phyloP scores from a whole-genome alignment of 371 early-diverging fungal genomes.

The Mycotypha africana region DNA sequence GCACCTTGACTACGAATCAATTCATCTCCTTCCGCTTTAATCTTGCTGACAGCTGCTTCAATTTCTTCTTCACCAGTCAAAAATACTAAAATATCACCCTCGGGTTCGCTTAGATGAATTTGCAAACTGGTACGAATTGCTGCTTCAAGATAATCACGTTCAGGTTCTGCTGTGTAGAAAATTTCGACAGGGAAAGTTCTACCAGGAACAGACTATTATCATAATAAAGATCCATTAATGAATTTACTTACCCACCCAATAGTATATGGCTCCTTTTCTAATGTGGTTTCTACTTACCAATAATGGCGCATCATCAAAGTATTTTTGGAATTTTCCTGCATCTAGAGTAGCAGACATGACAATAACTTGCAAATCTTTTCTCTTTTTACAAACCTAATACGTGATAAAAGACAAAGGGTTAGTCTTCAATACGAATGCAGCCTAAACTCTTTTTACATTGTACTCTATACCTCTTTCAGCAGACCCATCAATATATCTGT shows the following conservation, averaged over 20 bases:
- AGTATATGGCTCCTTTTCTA: too few relatives aligned
- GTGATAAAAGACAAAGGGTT: neutral
- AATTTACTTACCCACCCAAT: too few relatives aligned
- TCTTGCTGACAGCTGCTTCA: constrained; percentile 76
- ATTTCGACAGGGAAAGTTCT: constrained; percentile 91
- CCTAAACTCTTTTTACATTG: too few relatives aligned
- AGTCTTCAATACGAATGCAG: constrained; percentile 7
- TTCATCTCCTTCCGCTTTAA: constrained; percentile 64
- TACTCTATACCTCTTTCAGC: constrained; percentile 27
- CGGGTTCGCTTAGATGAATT: constrained; percentile 79
- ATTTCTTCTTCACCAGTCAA: constrained; percentile 95
- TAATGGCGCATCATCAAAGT: constrained; percentile 55
- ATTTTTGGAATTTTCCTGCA: constrained; percentile 57
- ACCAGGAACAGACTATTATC: constrained; percentile 73
- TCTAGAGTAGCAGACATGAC: constrained; percentile 84
- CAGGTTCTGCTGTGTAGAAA: constrained; percentile 85
- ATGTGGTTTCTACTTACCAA: constrained; percentile 29
- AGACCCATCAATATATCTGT: constrained; percentile 23
- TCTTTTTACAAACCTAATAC: constrained; percentile 49
- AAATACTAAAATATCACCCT: constrained; percentile 88
- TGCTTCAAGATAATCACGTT: constrained; percentile 84
- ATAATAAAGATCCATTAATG: too few relatives aligned
- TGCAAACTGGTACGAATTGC: constrained; percentile 81
- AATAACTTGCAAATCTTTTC: constrained; percentile 49
- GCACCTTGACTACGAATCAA: constrained; percentile 49